phyloP scores from a whole-genome alignment of 2,329 filamentous ascomycete species.

The Fusarium armeniacum region DNA sequence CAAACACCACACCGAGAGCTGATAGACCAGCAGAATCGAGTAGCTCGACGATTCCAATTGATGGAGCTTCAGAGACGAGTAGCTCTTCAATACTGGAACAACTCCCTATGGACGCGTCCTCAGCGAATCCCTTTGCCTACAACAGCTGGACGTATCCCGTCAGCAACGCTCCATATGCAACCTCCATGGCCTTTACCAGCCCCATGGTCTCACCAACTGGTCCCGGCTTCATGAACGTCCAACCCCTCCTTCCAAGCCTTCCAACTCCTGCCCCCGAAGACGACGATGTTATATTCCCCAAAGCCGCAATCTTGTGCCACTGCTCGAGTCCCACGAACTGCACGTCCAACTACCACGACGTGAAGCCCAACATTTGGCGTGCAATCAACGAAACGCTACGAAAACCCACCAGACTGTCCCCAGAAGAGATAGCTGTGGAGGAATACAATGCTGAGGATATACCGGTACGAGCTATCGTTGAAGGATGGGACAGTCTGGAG shows the following conservation, averaged over 20 bases:
- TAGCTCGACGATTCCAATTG: constrained; percentile 5
- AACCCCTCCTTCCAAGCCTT: constrained; percentile 8
- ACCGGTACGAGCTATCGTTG: constrained; percentile 45
- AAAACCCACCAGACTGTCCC: constrained; percentile 27
- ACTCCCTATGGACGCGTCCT: constrained; percentile 19
- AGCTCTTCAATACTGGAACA: constrained; percentile 21
- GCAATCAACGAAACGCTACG: constrained; percentile 44
- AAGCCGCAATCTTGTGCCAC: constrained; percentile 12
- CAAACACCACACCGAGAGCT: not conserved
- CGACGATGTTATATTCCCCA: constrained; percentile 29
- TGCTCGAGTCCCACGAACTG: constrained; percentile 25
- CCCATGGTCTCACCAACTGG: constrained; percentile 14
- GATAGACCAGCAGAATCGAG: not conserved
- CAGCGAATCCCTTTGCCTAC: constrained; percentile 14
- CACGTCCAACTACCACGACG: constrained; percentile 1
- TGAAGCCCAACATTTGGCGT: constrained; percentile 46
- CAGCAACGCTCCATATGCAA: constrained; percentile 10
- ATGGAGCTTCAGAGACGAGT: constrained; percentile 20
- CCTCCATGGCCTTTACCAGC: constrained; percentile 24
- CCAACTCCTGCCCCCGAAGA: constrained; percentile 3
- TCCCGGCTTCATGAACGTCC: constrained; percentile 8
- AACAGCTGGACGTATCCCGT: constrained; percentile 22
- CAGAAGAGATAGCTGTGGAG: constrained; percentile 34
- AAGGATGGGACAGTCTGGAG: constrained; percentile 52
- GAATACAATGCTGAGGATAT: constrained; percentile 47